These are phyloP conservation scores for Cetraspora pellucida DNA, from an alignment of 192 early-diverging fungal species.

Conservation along the genomic window DNA sequence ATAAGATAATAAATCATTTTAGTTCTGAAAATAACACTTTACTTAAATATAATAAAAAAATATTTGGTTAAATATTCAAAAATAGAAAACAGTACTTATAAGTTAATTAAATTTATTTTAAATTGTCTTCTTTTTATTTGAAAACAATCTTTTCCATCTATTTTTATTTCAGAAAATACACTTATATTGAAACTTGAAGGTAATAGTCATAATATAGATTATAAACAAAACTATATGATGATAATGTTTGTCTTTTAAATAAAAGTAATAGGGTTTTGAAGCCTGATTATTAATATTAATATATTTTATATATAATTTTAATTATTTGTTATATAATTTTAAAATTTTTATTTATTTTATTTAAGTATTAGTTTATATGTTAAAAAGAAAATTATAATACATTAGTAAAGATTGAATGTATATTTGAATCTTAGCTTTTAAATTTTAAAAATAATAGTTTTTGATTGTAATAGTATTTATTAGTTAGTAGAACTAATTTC, in stretches of 20 bases:
- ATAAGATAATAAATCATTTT: not conserved
- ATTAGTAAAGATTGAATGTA: not conserved
- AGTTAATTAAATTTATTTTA: not conserved
- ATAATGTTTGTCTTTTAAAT: slow-evolving; percentile 1
- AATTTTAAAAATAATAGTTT: not conserved
- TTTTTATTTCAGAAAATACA: not conserved
- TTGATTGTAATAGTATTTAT: not conserved
- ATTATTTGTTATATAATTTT: not conserved
- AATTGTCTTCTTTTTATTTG: not conserved
- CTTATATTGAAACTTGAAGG: not conserved
- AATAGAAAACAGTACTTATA: not conserved
- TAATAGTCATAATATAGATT: not conserved
- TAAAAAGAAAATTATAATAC: not conserved
- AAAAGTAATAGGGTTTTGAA: slow-evolving; percentile 1
- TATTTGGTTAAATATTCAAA: not conserved
- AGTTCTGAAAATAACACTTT: not conserved
- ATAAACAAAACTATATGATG: too few relatives aligned
- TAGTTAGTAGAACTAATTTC: not conserved
- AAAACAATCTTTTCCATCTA: not conserved
- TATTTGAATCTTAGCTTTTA: not conserved
- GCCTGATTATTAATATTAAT: not conserved
- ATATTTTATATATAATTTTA: not conserved
- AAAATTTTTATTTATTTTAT: not conserved
- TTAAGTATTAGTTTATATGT: not conserved
- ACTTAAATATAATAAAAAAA: not conserved